These are phyloP conservation scores for Cinnamomum micranthum DNA, from an alignment of 164 flowering plant genomes.

Conservation along the genomic window DNA sequence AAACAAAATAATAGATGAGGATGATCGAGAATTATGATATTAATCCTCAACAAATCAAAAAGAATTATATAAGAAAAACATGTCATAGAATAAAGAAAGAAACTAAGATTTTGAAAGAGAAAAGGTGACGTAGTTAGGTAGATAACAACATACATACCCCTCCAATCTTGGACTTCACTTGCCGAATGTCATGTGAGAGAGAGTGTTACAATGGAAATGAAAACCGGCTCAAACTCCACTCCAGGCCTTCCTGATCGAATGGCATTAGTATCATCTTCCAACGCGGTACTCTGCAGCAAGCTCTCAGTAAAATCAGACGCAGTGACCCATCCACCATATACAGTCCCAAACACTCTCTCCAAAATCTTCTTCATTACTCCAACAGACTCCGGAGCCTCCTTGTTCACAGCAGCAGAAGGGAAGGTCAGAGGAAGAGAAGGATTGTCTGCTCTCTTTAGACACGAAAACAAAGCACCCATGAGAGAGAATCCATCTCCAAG, in stretches of 20 bases:
- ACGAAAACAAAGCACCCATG: conserved; percentile 63
- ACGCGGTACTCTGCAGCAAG: conserved; percentile 30
- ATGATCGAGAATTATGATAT: too few relatives aligned
- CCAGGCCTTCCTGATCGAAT: conserved; percentile 37
- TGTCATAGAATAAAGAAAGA: too few relatives aligned
- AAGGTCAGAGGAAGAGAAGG: conserved; percentile 51
- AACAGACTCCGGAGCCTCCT: neutral
- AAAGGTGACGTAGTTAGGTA: too few relatives aligned
- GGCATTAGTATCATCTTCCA: conserved; percentile 40
- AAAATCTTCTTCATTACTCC: neutral
- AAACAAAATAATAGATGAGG: too few relatives aligned
- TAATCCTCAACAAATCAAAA: too few relatives aligned
- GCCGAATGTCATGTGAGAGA: conserved; percentile 29
- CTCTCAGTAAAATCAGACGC: conserved; percentile 35
- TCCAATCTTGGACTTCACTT: conserved; percentile 44
- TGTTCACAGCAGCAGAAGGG: conserved; percentile 20
- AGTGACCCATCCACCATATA: conserved; percentile 15
- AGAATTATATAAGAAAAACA: too few relatives aligned
- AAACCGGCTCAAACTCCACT: conserved; percentile 33
- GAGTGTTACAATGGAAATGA: conserved; percentile 30
- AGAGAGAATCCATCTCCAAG: conserved; percentile 69
- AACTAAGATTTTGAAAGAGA: too few relatives aligned
- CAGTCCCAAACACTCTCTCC: neutral
- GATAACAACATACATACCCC: conserved; percentile 33
- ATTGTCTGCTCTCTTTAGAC: conserved; percentile 45